Evolutionary conservation across 2,329 filamentous ascomycete genomes (phyloP).

Genomic region (Alternaria solani): DNA sequence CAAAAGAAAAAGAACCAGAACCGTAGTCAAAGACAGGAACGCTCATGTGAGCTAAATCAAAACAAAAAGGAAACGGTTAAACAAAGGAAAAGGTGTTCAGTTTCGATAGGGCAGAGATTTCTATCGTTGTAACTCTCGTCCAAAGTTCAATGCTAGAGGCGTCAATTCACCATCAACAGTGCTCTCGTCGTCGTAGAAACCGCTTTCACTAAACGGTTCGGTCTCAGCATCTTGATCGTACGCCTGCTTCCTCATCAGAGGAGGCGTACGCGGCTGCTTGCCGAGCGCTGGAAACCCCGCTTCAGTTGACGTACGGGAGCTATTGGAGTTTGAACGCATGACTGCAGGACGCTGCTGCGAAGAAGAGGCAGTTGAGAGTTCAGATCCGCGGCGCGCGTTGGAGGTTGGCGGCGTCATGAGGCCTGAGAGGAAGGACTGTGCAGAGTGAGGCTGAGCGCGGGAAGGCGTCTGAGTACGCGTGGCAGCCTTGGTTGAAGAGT

Average conservation of each 20-base stretch:
- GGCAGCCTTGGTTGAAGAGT: conserved; percentile 33
- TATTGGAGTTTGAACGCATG: conserved; percentile 37
- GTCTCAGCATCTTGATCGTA: conserved; percentile 69
- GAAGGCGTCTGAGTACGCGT: conserved; percentile 45
- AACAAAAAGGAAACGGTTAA: neutral
- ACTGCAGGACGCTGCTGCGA: conserved; percentile 30
- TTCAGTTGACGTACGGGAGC: conserved; percentile 40
- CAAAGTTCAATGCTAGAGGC: conserved; percentile 46
- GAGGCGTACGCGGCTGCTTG: conserved; percentile 58
- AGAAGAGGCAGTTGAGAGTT: conserved; percentile 50
- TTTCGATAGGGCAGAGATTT: neutral
- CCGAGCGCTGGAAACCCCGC: conserved; percentile 45
- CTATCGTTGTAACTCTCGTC: conserved; percentile 32
- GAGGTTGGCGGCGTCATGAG: conserved; percentile 90
- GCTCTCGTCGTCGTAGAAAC: conserved; percentile 61
- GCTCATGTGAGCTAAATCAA: conserved; percentile 2
- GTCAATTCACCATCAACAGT: conserved; percentile 53
- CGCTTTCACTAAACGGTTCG: conserved; percentile 56
- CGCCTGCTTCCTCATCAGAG: conserved; percentile 62
- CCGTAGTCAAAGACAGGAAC: conserved; percentile 2
- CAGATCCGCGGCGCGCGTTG: conserved; percentile 69
- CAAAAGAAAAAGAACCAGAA: neutral
- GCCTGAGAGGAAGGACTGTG: conserved; percentile 74
- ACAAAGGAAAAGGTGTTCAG: conserved; percentile 15
- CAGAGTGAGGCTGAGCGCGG: conserved; percentile 54